phyloP scores from a whole-genome alignment of 1,139 yeast genomes.

The Wickerhamomyces sp. region DNA sequence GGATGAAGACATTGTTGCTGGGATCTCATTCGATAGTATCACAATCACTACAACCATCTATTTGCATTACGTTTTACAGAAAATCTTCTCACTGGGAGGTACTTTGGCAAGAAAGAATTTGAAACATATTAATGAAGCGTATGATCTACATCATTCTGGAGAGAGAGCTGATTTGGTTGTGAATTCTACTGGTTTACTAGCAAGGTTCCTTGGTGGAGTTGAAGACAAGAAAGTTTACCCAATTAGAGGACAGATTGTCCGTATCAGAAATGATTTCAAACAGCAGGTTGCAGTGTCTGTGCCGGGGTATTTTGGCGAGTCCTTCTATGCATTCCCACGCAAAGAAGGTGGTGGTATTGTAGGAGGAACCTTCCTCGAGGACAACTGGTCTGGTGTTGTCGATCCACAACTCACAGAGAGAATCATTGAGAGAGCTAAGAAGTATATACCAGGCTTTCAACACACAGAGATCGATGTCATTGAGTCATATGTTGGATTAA shows the following conservation, averaged over 20 bases:
- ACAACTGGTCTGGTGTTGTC: constrained; percentile 28
- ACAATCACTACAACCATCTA: constrained; percentile 29
- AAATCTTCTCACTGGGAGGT: constrained; percentile 26
- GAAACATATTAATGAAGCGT: constrained; percentile 24
- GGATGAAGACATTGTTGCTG: constrained; percentile 26
- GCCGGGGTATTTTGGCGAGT: constrained; percentile 21
- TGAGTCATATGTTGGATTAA: constrained; percentile 61
- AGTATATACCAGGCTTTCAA: constrained; percentile 49
- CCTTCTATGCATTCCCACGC: constrained; percentile 30
- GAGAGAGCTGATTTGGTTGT: constrained; percentile 35
- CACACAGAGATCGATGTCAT: constrained; percentile 34
- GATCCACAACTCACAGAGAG: constrained; percentile 42
- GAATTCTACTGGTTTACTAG: constrained; percentile 27
- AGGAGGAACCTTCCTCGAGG: constrained; percentile 56
- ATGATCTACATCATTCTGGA: constrained; percentile 16
- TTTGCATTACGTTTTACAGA: constrained; percentile 23
- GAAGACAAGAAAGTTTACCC: constrained; percentile 46
- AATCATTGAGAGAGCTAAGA: constrained; percentile 41
- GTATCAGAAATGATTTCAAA: constrained; percentile 21
- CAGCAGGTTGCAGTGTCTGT: constrained; percentile 43
- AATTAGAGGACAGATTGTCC: constrained; percentile 63
- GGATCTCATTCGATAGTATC: constrained; percentile 26
- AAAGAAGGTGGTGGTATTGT: constrained; percentile 60
- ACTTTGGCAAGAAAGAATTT: constrained; percentile 24
- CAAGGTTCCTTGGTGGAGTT: constrained; percentile 42